A percentile compares a stretch with the other conserved stretches of the same genome.
These are phyloP conservation scores for Chaetomiaceae sp. DNA, from an alignment of 2,329 filamentous ascomycete genomes.

Conservation along the genomic window DNA sequence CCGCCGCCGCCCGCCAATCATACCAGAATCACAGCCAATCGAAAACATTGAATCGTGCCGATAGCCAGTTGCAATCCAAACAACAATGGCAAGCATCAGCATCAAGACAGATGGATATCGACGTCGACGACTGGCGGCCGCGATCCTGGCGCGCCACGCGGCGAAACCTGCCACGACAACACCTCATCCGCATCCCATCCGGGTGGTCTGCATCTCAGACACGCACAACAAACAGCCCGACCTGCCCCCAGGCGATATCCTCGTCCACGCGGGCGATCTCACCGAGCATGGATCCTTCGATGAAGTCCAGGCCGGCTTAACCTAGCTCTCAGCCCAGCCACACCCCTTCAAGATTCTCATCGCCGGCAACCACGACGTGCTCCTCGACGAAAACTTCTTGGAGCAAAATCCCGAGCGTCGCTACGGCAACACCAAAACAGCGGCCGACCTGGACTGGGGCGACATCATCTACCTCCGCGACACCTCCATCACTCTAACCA, in stretches of 20 bases:
- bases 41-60: too few relatives aligned
- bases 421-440: not conserved
- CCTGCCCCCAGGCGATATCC: constrained; percentile 39
- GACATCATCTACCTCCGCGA: constrained; percentile 31
- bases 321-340: constrained; percentile 39
- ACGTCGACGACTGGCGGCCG: not conserved
- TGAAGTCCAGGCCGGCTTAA: constrained; percentile 27
- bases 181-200: not conserved
- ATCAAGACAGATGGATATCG: not conserved
- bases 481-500: constrained; percentile 21
- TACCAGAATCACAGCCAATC: too few relatives aligned
- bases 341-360: constrained; percentile 42
- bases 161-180: not conserved
- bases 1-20: too few relatives aligned
- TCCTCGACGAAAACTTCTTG: constrained; percentile 1
- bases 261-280: constrained; percentile 47
- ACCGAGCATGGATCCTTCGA: constrained; percentile 38
- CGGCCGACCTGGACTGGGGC: constrained; percentile 1
- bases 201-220: constrained; percentile 5
- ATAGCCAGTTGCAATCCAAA: too few relatives aligned
- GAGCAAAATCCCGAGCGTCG: not conserved
- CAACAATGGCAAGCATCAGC: too few relatives aligned
- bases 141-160: not conserved
- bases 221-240: constrained; percentile 2
- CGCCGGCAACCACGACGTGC: constrained; percentile 35